Conservation (phyloP, 1,284 basidiomycete genomes). For the Mycosarcoma mackinlayi region DNA sequence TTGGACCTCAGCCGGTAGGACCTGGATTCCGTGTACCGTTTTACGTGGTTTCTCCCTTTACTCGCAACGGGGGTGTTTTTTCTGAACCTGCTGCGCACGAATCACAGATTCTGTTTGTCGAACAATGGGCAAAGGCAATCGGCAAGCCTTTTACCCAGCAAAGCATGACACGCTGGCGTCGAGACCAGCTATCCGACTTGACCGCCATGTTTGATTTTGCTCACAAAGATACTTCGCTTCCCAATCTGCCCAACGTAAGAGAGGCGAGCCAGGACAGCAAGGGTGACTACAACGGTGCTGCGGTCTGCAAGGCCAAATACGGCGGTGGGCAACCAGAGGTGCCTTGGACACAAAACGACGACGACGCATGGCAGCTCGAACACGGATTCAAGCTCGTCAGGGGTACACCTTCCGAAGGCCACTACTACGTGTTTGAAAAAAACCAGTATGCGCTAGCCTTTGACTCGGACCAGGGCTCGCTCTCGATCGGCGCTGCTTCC, state of each 20-base stretch:
- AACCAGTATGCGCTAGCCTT: slow-evolving; percentile 31
- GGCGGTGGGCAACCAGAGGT: slow-evolving; percentile 43
- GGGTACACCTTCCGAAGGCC: slow-evolving; percentile 57
- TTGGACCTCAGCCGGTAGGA: slow-evolving; percentile 46
- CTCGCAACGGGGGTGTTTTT: slow-evolving; percentile 58
- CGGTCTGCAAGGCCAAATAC: slow-evolving; percentile 46
- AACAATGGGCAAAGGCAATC: slow-evolving; percentile 58
- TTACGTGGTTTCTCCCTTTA: slow-evolving; percentile 57
- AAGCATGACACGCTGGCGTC: slow-evolving; percentile 54
- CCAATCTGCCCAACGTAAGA: slow-evolving; percentile 23
- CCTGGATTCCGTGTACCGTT: slow-evolving; percentile 64
- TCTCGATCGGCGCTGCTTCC: background rate
- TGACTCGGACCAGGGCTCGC: background rate
- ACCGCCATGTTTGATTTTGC: slow-evolving; percentile 59
- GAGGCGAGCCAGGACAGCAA: slow-evolving; percentile 32
- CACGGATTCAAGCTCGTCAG: slow-evolving; percentile 51
- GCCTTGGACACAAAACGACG: slow-evolving; percentile 6
- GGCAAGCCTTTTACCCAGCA: slow-evolving; percentile 50
- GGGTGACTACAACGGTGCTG: slow-evolving; percentile 37
- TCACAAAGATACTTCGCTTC: slow-evolving; percentile 24
- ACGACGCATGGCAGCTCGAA: slow-evolving; percentile 28
- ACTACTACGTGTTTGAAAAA: slow-evolving; percentile 51
- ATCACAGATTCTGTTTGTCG: slow-evolving; percentile 58
- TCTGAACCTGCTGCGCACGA: slow-evolving; percentile 57
- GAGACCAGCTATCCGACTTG: slow-evolving; percentile 56